Percentiles rank a stretch among this genome's conserved stretches.
Conservation (phyloP, 768 basidiomycete species). For the Boletus rubropictus region DNA sequence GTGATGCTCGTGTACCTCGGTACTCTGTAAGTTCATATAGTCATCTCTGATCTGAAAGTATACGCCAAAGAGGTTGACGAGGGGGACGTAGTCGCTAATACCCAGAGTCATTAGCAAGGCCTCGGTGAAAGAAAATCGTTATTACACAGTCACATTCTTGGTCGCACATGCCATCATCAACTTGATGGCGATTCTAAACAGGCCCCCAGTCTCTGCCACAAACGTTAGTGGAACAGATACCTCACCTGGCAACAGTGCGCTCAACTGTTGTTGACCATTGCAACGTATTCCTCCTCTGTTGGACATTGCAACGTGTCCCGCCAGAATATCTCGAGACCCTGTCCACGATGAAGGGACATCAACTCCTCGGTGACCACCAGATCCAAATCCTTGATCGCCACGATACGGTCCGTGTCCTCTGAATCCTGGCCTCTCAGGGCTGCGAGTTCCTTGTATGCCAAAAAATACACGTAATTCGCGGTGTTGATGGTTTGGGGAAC, state of each 20-base stretch:
- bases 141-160: conserved; percentile 54
- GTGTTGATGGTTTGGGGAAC: conserved; percentile 95
- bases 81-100: conserved; percentile 78
- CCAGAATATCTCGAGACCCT: conserved; percentile 94
- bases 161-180: conserved; percentile 92
- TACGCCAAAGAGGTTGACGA: conserved; percentile 92
- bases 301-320: conserved; percentile 87
- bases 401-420: conserved; percentile 2
- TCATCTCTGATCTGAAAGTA: conserved; percentile 97
- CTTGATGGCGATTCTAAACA: conserved; percentile 88
- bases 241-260: conserved; percentile 48
- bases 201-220: conserved; percentile 81
- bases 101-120: not conserved
- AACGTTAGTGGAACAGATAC: conserved; percentile 32
- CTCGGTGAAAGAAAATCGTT: not conserved
- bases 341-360: conserved; percentile 84
- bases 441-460: conserved; percentile 77
- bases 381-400: conserved; percentile 78
- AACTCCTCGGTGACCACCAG: conserved; percentile 46
- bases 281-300: conserved; percentile 88
- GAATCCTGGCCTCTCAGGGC: conserved; percentile 11
- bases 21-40: conserved; percentile 89
- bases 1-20: conserved; percentile 47
- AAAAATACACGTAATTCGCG: conserved; percentile 95
- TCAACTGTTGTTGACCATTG: conserved; percentile 94